Evolutionary conservation across 257 asterid species (phyloP), one percentile per base, ranked within the genome.

Genomic region (Cordia subcordata): DNA sequence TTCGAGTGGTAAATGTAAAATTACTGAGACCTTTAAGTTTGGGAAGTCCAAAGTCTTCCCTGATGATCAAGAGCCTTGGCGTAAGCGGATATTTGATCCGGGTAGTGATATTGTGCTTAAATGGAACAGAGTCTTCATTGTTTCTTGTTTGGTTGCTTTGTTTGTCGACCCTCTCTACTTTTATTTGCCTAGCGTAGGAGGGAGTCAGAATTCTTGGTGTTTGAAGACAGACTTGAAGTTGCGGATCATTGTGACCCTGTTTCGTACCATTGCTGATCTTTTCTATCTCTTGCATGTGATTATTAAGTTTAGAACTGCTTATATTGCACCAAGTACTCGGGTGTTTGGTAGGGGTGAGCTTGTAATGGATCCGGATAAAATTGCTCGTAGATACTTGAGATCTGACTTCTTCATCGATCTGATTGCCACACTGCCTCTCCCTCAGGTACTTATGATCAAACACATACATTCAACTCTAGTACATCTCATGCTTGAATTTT

Each of bases 301-400:
- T 59, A 79, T 88, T 57, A 91, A 91, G 82, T 91, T 91, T 70
- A 78, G 98, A 71, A 91, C 96, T 1, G 98, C 95, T 18, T 91
- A 88, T 75, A 83, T 91, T 58, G 90, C 96, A 0, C 98, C 98
- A 0, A 88, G 93, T 74, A 83, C 98, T 18, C 82, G 95, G 65
- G 95, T 91, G 19, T 91, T 85, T 65, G 98, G 98, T 39, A 85
- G 91, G 85, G 98, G 98, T 64, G 98, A 91, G 81, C 98, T 88
- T 79, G 98, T 88, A 52, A 91, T 73, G 95, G 98, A 88, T 77
- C 85, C 98, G 22, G 79, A 78, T 79, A 77, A 82, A 74, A 91
- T 91, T 62, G 92, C 96, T 8, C 67, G 55, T 13, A 84, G 92
- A 75, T 91, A 91, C 69, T 45, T 91, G 32, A 84, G 72, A 75